These are phyloP conservation scores for Solanum sitiens DNA, from an alignment of 257 asterid genomes.

Conservation along the genomic window DNA sequence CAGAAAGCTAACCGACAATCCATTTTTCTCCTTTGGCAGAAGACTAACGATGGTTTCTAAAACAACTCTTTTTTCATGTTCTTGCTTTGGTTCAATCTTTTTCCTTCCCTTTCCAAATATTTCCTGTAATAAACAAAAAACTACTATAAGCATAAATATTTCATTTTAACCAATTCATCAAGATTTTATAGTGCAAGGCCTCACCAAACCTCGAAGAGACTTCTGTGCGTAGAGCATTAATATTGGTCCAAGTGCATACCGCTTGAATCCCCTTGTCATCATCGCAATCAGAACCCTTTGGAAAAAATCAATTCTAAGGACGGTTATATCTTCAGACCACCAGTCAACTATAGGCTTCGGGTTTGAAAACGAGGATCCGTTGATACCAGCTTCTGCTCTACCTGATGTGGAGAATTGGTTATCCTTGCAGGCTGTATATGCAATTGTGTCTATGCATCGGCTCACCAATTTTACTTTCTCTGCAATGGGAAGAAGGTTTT, in stretches of 20 bases:
- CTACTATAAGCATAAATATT: neutral
- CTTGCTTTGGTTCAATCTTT: constrained; percentile 55
- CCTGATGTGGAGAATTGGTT: constrained; percentile 29
- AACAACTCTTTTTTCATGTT: constrained; percentile 73
- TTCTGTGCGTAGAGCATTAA: constrained; percentile 81
- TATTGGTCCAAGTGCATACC: constrained; percentile 63
- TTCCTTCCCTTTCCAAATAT: constrained; percentile 61
- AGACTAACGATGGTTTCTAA: constrained; percentile 79
- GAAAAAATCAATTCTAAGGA: constrained; percentile 64
- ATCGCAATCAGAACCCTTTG: constrained; percentile 72
- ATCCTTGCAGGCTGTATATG: constrained; percentile 58
- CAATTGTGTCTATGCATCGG: constrained; percentile 64
- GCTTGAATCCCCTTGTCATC: constrained; percentile 74
- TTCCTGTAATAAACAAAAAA: constrained; percentile 36
- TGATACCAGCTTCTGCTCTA: constrained; percentile 9
- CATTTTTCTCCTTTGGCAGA: constrained; percentile 62
- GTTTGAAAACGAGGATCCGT: constrained; percentile 13
- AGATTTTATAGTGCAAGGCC: constrained; percentile 22
- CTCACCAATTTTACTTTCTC: constrained; percentile 68
- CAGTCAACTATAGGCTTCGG: constrained; percentile 51
- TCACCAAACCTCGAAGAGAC: constrained; percentile 93
- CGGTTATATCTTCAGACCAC: constrained; percentile 83
- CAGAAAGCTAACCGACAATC: constrained; percentile 69
- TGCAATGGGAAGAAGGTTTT: constrained; percentile 50
- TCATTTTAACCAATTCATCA: constrained; percentile 1